Conservation (phyloP, 1,139 yeast genomes). For the Hanseniaspora sp. region DNA sequence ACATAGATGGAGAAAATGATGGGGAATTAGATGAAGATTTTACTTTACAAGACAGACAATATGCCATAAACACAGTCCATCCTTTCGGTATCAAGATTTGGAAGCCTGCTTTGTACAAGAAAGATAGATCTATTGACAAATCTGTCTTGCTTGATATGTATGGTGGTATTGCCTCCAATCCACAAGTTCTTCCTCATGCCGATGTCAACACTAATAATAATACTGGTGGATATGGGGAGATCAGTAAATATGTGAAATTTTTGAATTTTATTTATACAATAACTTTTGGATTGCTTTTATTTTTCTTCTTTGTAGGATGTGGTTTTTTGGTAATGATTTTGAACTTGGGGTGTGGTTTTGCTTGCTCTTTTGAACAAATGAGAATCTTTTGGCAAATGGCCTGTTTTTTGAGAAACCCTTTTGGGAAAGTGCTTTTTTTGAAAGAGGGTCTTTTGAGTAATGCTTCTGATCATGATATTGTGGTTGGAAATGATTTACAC, state of each 20-base stretch:
- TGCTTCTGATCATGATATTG: background rate
- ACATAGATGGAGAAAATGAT: constrained; percentile 17
- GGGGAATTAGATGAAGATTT: constrained; percentile 29
- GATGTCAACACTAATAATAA: background rate
- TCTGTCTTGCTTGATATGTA: constrained; percentile 93
- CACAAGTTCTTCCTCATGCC: background rate
- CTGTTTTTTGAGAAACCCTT: constrained; percentile 2
- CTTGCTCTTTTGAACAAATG: background rate
- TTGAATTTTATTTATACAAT: background rate
- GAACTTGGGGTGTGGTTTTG: background rate
- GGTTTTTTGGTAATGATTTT: background rate
- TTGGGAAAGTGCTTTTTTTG: constrained; percentile 9
- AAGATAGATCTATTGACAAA: constrained; percentile 78
- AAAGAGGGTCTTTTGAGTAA: constrained; percentile 3
- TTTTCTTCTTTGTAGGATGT: background rate
- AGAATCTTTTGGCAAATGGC: constrained; percentile 5
- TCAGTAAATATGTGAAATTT: background rate
- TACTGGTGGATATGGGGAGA: background rate
- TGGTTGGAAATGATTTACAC: constrained; percentile 15
- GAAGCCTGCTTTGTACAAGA: constrained; percentile 95
- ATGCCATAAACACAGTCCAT: constrained; percentile 91
- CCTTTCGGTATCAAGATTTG: constrained; percentile 97
- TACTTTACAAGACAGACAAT: constrained; percentile 86
- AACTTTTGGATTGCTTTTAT: background rate
- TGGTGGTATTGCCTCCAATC: constrained; percentile 25